Evolutionary conservation across 148 eudicot genomes (phyloP).

Genomic region (Rheum nobile): DNA sequence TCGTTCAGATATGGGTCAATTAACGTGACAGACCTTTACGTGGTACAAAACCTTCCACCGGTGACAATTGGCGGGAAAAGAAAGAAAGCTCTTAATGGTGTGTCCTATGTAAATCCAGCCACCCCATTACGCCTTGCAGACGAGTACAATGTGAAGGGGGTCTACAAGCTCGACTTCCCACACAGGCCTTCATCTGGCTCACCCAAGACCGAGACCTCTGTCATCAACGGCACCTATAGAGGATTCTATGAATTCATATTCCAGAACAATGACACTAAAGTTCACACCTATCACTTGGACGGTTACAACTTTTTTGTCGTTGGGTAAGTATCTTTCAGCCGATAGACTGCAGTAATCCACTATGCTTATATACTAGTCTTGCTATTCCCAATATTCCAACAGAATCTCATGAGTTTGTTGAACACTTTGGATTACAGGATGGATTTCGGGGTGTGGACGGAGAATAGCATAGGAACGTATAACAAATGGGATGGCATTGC

Average conservation of each 20-base stretch:
- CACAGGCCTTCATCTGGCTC: constrained; percentile 56
- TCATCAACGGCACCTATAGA: constrained; percentile 80
- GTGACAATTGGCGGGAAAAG: constrained; percentile 52
- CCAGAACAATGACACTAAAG: constrained; percentile 84
- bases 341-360: no score
- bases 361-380: no score
- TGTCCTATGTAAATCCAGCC: constrained; percentile 72
- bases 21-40: constrained; percentile 76
- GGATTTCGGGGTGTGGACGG: constrained; percentile 95
- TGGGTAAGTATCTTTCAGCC: constrained; percentile 57
- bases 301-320: constrained; percentile 93
- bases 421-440: constrained; percentile 47
- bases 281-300: constrained; percentile 77
- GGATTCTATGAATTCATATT: constrained; percentile 80
- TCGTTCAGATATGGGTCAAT: constrained; percentile 84
- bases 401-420: no score
- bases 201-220: constrained; percentile 51
- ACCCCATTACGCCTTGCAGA: constrained; percentile 97
- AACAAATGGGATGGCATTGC: constrained; percentile 99
- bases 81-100: constrained; percentile 59
- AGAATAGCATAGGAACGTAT: constrained; percentile 83
- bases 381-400: no score
- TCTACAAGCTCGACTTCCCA: constrained; percentile 79
- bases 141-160: constrained; percentile 50
- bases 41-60: constrained; percentile 63